A percentile compares a stretch with the other conserved stretches of the same genome.
Conservation (phyloP, 2,329 filamentous ascomycete genomes). For the Onygenales sp. region DNA sequence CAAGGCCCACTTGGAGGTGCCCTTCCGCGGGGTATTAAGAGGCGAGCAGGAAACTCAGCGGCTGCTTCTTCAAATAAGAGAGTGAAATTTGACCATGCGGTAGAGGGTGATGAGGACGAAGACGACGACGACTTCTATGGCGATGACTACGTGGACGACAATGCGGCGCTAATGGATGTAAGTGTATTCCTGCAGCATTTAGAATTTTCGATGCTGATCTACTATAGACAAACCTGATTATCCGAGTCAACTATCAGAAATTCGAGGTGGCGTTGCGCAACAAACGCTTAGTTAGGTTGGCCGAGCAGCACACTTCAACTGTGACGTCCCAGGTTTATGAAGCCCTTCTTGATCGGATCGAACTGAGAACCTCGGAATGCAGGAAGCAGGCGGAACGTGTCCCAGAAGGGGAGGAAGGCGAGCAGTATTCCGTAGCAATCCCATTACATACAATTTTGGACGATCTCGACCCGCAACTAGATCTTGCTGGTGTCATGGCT, state of each 20-base stretch:
- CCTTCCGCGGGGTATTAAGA: slow-evolving; percentile 25
- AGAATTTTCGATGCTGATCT: slow-evolving; percentile 2
- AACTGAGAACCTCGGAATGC: slow-evolving; percentile 59
- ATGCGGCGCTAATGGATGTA: slow-evolving; percentile 29
- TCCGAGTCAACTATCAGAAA: slow-evolving; percentile 78
- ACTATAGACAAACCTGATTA: slow-evolving; percentile 56
- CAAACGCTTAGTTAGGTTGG: slow-evolving; percentile 63
- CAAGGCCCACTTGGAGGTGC: slow-evolving; percentile 22
- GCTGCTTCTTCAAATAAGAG: slow-evolving; percentile 11
- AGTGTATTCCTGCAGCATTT: slow-evolving; percentile 6
- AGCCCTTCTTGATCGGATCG: slow-evolving; percentile 60
- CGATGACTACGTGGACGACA: slow-evolving; percentile 27
- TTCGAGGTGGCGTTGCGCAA: slow-evolving; percentile 75
- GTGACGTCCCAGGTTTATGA: slow-evolving; percentile 71
- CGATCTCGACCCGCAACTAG: slow-evolving; percentile 28
- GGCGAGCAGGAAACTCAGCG: slow-evolving; percentile 16
- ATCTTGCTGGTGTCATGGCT: slow-evolving; percentile 27
- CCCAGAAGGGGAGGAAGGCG: slow-evolving; percentile 32
- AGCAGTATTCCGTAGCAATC: slow-evolving; percentile 28
- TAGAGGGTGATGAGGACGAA: slow-evolving; percentile 16
- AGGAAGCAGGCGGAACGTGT: slow-evolving; percentile 35
- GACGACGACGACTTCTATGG: slow-evolving; percentile 19
- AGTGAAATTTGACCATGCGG: slow-evolving; percentile 6
- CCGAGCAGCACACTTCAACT: slow-evolving; percentile 59
- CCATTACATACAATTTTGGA: slow-evolving; percentile 24